Conservation (phyloP, 495 filamentous ascomycete species). For the Podospora comata region DNA sequence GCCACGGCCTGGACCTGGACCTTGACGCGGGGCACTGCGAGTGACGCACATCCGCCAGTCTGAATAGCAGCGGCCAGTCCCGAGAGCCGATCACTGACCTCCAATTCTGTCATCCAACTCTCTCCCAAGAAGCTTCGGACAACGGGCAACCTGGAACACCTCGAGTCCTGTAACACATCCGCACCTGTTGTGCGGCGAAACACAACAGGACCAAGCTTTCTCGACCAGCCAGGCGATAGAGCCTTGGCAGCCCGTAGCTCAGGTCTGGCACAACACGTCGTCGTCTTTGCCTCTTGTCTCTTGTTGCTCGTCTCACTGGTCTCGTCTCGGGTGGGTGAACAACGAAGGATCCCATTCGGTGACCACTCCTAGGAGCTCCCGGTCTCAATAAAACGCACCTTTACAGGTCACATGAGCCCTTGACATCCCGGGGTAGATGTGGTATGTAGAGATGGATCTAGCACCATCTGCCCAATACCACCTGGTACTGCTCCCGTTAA, state of each 20-base stretch:
- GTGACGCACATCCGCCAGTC: conserved; percentile 4
- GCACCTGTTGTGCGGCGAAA: conserved; percentile 19
- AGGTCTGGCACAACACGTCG: conserved; percentile 7
- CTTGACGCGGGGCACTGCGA: conserved; percentile 1
- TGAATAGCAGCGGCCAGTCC: conserved; percentile 1
- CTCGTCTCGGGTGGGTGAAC: background rate
- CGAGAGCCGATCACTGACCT: conserved; percentile 4
- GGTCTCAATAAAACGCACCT: background rate
- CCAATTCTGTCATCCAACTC: background rate
- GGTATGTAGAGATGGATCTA: background rate
- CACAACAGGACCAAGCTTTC: conserved; percentile 35
- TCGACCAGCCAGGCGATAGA: conserved; percentile 17
- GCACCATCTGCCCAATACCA: background rate
- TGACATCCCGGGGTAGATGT: background rate
- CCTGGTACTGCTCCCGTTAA: background rate
- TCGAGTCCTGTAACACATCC: conserved; percentile 10
- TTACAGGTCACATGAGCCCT: background rate
- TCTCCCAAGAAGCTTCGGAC: background rate
- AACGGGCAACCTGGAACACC: background rate
- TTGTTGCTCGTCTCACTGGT: background rate
- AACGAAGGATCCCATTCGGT: background rate
- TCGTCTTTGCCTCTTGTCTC: background rate
- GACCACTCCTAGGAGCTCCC: background rate
- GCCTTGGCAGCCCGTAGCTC: conserved; percentile 22
- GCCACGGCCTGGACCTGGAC: background rate